phyloP scores from a whole-genome alignment of 768 basidiomycete species.

The Infundibulicybe gibba region DNA sequence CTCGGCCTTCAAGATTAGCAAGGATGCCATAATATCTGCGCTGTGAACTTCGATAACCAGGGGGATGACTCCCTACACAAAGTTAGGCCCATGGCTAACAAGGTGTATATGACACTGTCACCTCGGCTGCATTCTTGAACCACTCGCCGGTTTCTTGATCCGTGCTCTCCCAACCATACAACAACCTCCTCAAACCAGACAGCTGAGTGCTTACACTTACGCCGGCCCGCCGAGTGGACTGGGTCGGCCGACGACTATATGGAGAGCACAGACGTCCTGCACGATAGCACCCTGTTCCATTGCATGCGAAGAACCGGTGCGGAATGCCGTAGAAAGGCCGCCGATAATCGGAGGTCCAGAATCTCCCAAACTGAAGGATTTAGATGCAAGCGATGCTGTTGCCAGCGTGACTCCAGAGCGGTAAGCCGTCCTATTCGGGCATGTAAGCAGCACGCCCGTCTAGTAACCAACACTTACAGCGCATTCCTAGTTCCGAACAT shows the following conservation, averaged over 20 bases:
- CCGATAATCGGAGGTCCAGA: constrained; percentile 42
- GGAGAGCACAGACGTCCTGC: constrained; percentile 59
- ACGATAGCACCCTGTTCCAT: constrained; percentile 60
- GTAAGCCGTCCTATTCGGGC: constrained; percentile 49
- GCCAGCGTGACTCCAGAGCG: constrained; percentile 64
- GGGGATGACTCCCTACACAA: constrained; percentile 52
- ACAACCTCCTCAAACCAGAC: constrained; percentile 55
- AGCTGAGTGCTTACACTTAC: constrained; percentile 68
- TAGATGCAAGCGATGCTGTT: constrained; percentile 41
- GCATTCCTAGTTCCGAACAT: constrained; percentile 71
- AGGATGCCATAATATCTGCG: constrained; percentile 70
- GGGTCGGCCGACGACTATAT: constrained; percentile 48
- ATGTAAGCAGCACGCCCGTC: too few relatives aligned
- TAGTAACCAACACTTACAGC: constrained; percentile 43
- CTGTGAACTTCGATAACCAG: constrained; percentile 62
- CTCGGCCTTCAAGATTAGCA: constrained; percentile 66
- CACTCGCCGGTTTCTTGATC: constrained; percentile 48
- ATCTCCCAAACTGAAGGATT: constrained; percentile 34
- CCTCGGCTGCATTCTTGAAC: constrained; percentile 57
- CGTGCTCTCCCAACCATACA: constrained; percentile 48
- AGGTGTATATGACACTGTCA: constrained; percentile 13
- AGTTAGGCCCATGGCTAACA: constrained; percentile 4
- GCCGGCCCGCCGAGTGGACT: constrained; percentile 27
- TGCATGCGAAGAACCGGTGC: constrained; percentile 51
- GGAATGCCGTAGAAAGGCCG: constrained; percentile 62